Evolutionary conservation across 352 stramenopile species (phyloP), one percentile per base, ranked within the genome.

Genomic region (Globisporangium apiculatum): DNA sequence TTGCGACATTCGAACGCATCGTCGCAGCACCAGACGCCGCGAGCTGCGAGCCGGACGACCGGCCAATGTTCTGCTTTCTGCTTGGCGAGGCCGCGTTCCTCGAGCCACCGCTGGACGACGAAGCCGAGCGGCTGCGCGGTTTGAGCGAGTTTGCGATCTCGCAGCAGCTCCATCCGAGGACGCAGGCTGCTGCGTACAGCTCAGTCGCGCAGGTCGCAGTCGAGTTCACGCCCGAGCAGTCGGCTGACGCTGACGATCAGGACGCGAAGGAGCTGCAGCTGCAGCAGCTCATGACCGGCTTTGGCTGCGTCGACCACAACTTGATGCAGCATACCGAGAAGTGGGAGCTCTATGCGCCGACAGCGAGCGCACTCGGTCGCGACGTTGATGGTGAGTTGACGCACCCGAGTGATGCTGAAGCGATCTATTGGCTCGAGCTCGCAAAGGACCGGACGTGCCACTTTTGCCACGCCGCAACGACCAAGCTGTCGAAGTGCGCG

Each of bases 271-370:
- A 73, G 35, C 50, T 40, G 15, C 65, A 72, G 24, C 56, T 86
- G 15, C 66, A 80, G 47, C 61, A 60, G 18, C 65, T 94, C 49
- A 94, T 94, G 84, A 70, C 68, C 46, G 74, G 64, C 36, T 92
- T 94, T 60, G 76, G 75, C 37, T 85, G 74, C 54, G 69, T 88
- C 43, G 68, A 85, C 18, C 79, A 83, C 57, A 92, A 94, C 49
- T 57, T 94, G 46, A 91, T 92, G 80, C 71, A 89, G 42, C 70
- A 91, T 50, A 85, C 69, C 0, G 84, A 94, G 54, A 94, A 92
- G 56, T 94, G 84, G 84, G 77, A 90, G 59, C 72, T 91, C 40
- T 91, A 86, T 46, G 84, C 73, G 11, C 53, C 69, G 0, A 48
- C 67, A 7, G 57, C 73, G 3, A 86, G 68, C 46, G 57, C 68